Conservation (phyloP, 306 rosid species). For the Inga leiocalycina region DNA sequence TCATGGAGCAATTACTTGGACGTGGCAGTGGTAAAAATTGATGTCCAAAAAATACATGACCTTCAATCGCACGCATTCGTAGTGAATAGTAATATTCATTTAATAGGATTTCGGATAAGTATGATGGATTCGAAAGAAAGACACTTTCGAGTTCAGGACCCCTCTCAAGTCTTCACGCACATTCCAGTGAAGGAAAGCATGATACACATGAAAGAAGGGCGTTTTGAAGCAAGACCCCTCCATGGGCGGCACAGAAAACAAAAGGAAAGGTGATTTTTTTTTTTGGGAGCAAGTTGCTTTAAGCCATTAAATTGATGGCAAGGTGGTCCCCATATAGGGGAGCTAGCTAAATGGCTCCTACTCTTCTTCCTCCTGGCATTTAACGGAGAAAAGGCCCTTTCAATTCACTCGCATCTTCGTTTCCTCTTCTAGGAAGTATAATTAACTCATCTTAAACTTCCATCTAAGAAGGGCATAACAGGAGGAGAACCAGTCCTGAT, state of each 20-base stretch:
- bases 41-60: background rate
- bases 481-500: background rate
- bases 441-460: conserved; percentile 4
- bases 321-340: conserved; percentile 38
- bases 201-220: background rate
- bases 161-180: background rate
- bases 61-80: background rate
- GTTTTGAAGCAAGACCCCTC: background rate
- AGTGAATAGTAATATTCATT: background rate
- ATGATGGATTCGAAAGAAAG: background rate
- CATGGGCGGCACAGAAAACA: background rate
- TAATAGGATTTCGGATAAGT: background rate
- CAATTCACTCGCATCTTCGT: background rate
- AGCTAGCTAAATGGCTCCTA: conserved; percentile 26
- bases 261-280: background rate
- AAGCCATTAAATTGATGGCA: conserved; percentile 33
- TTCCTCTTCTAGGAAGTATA: background rate
- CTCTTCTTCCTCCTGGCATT: conserved; percentile 21
- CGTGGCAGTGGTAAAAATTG: background rate
- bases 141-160: background rate
- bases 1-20: background rate
- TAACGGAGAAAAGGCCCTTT: conserved; percentile 8
- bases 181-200: background rate
- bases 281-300: background rate
- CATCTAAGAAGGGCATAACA: background rate